Base-by-base conservation (phyloP, 2,329 filamentous ascomycete genomes). In the Stagonosporopsis rhizophila region DNA sequence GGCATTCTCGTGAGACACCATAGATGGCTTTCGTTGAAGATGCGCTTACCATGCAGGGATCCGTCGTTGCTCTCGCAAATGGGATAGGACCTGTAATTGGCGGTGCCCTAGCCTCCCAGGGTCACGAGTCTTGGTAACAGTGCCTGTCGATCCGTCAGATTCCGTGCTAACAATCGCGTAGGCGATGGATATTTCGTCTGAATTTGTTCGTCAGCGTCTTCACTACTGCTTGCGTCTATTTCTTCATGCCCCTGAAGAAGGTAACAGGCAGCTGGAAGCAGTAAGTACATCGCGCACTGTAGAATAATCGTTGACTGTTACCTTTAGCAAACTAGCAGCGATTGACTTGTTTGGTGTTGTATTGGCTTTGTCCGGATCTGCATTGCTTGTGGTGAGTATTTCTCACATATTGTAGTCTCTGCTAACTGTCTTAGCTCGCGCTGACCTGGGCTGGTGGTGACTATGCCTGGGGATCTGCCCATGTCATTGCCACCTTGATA, bases 291-390 rank as follows among this genome's bases (percentile, higher is more conserved):
- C 6, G 1, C 7, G 2, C 9, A 4, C 11, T n/a, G 15, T 1
- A 11, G 4, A 9, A 8, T 4, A 6, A 14, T 12, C 15, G 11
- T 11, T n/a, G 15, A 9, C 57, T 67, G 32, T 65, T 5, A n/a
- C 12, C 2, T 17, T 6, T 20, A 67, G 64, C 8, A 67, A 67
- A 48, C 6, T 64, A 25, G 53, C 54, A 20, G 64, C 81, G 39
- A 85, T 89, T 48, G 87, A 89, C 69, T 87, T 83, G 60, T 80
- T 77, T 30, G 87, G 87, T 1, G 76, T 85, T 0, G 58, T 87
- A 9, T 78, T 82, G 2, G 83, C 82, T 4, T 83, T 84, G 0
- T 73, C 82, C n/a, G 64, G 66, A 0, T 81, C 81, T 11, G 84
- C 81, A 0, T 81, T 87, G 28, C 82, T 89, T 6, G 79, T 88